Base-by-base conservation (phyloP, 2,329 filamentous ascomycete species). In the Colletotrichum noveboracense region DNA sequence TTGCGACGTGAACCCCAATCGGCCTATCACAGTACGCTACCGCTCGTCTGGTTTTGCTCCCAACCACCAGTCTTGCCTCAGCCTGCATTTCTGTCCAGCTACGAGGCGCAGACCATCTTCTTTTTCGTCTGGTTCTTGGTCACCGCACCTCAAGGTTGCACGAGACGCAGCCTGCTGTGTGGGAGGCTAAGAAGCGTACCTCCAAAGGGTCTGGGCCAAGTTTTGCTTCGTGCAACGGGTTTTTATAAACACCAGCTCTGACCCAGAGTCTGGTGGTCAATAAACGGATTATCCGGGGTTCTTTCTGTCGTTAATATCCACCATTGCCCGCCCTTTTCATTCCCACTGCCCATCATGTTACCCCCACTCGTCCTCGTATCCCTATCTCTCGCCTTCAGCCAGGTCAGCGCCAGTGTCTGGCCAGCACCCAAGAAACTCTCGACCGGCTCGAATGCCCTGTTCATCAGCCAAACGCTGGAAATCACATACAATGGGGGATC, bases 401-500 rank as follows among this genome's bases (percentile, higher is more conserved):
- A 86, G 13, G 88, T 83, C 71, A 78, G 85, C n/a, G 91, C 91
- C 16, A 61, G 74, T 38, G 81, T 93, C 75, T 93, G 91, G 91
- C 91, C 91, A 14, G 85, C 87, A 26, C 91, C 91, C 4, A 84
- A 85, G 70, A 86, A 85, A 52, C 85, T 89, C 70, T 87, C 85
- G 60, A 89, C 87, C 18, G 91, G 91, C 73, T 87, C 87, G 78
- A 85, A 85, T 12, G 85, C 87, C 36, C 83, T 93, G 76, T 91
- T 89, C 83, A 89, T 93, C 79, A 85, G 87, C 76, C 83, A 88
- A 76, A 84, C 85, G 77, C 81, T 93, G 74, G 80, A 85, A 16
- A 85, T 93, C 74, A 91, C 89, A 52, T 93, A 92, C 81, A 92
- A 93, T 84, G 89, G 89, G 79, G 84, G 84, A 81, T 81, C 80